These are phyloP conservation scores for Colletotrichum magnum DNA, from an alignment of 2,329 filamentous ascomycete genomes.

Conservation along the genomic window DNA sequence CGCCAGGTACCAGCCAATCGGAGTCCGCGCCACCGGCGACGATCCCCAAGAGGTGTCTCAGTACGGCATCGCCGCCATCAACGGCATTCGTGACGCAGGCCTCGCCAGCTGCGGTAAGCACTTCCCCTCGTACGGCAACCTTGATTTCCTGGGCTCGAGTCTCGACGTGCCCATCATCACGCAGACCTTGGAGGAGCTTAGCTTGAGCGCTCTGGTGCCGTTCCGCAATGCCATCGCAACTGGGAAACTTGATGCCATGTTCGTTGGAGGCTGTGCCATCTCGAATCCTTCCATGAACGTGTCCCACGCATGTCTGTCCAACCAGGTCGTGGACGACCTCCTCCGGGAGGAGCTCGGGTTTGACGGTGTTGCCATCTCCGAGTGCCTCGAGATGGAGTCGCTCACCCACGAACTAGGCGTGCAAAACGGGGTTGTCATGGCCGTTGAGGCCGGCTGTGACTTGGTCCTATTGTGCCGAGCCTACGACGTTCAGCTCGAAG, in stretches of 20 bases:
- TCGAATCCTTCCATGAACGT: constrained; percentile 93
- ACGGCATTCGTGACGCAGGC: constrained; percentile 92
- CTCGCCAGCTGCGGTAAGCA: constrained; percentile 94
- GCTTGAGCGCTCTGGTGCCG: constrained; percentile 90
- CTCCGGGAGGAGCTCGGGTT: constrained; percentile 92
- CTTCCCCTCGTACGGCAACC: constrained; percentile 95
- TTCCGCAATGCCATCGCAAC: constrained; percentile 91
- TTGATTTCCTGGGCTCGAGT: constrained; percentile 93
- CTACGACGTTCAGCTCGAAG: constrained; percentile 90
- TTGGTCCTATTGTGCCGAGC: constrained; percentile 90
- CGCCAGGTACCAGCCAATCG: constrained; percentile 89
- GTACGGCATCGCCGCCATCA: constrained; percentile 91
- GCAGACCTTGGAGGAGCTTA: constrained; percentile 92
- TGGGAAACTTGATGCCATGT: constrained; percentile 89
- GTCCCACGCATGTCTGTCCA: constrained; percentile 93
- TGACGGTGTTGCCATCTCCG: constrained; percentile 91
- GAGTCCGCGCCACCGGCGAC: constrained; percentile 90
- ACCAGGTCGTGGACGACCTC: constrained; percentile 92
- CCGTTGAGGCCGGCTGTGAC: constrained; percentile 95
- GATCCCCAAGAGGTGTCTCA: constrained; percentile 96
- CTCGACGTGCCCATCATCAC: constrained; percentile 96
- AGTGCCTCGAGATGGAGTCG: constrained; percentile 97
- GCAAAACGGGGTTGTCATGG: constrained; percentile 96
- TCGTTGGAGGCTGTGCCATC: constrained; percentile 95
- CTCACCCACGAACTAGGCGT: constrained; percentile 97